phyloP scores from a whole-genome alignment of 148 eudicot species.

The Amaranthus hypochondriacus region DNA sequence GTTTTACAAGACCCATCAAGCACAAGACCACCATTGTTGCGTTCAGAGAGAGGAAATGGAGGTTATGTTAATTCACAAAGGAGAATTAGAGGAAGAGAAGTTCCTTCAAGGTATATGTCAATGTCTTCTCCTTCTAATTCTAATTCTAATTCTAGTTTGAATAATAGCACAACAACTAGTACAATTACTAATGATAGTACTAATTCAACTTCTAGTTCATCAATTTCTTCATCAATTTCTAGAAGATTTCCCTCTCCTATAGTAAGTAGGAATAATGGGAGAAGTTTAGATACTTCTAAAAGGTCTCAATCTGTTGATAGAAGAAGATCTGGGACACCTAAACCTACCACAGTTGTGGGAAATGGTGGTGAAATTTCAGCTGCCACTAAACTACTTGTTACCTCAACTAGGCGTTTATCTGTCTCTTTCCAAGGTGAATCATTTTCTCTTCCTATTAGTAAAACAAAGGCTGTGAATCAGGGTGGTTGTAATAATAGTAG shows the following conservation, averaged over 20 bases:
- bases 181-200: slow-evolving; percentile 27
- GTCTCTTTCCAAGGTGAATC: slow-evolving; percentile 94
- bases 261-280: slow-evolving; percentile 11
- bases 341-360: slow-evolving; percentile 29
- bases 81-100: slow-evolving; percentile 54
- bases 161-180: slow-evolving; percentile 39
- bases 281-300: slow-evolving; percentile 33
- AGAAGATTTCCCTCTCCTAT: slow-evolving; percentile 81
- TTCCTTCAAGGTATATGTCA: slow-evolving; percentile 77
- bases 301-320: slow-evolving; percentile 85
- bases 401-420: slow-evolving; percentile 79
- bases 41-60: slow-evolving; percentile 59
- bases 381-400: slow-evolving; percentile 71
- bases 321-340: slow-evolving; percentile 51
- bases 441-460: slow-evolving; percentile 77
- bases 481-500: slow-evolving; percentile 15
- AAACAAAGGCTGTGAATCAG: slow-evolving; percentile 64
- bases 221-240: slow-evolving; percentile 48
- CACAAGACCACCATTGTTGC: slow-evolving; percentile 66
- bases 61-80: slow-evolving; percentile 17
- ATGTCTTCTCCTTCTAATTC: slow-evolving; percentile 66
- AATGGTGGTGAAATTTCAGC: slow-evolving; percentile 54
- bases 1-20: slow-evolving; percentile 39
- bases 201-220: slow-evolving; percentile 23
- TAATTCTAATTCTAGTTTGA: slow-evolving; percentile 47